Evolutionary conservation across 495 filamentous ascomycete species (phyloP).

Genomic region (Penicillium samsonianum): DNA sequence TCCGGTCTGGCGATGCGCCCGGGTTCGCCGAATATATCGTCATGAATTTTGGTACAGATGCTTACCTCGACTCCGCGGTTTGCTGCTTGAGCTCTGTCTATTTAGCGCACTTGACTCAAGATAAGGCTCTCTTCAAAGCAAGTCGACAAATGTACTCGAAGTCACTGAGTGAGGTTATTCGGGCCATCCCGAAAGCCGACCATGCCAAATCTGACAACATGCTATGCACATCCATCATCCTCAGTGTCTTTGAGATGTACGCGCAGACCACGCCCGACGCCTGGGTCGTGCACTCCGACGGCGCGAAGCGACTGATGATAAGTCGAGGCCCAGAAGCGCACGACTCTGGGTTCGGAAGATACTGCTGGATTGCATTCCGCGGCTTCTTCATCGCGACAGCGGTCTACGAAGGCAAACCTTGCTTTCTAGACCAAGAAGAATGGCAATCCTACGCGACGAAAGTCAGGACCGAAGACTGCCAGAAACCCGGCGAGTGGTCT

Average conservation of each 20-base stretch:
- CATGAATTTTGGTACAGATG: slow-evolving; percentile 25
- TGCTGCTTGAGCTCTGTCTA: slow-evolving; percentile 37
- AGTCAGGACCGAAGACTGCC: slow-evolving; percentile 29
- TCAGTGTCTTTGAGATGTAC: slow-evolving; percentile 43
- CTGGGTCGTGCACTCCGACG: slow-evolving; percentile 38
- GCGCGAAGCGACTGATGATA: slow-evolving; percentile 33
- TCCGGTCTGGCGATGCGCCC: slow-evolving; percentile 28
- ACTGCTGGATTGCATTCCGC: slow-evolving; percentile 36
- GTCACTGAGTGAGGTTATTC: slow-evolving; percentile 26
- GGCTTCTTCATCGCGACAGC: slow-evolving; percentile 37
- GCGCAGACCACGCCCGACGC: slow-evolving; percentile 32
- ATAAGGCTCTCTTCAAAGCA: slow-evolving; percentile 23
- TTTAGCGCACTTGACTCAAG: slow-evolving; percentile 29
- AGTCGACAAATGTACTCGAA: slow-evolving; percentile 36
- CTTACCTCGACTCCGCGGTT: slow-evolving; percentile 32
- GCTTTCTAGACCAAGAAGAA: slow-evolving; percentile 35
- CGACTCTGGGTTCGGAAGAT: slow-evolving; percentile 25
- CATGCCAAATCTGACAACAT: slow-evolving; percentile 34
- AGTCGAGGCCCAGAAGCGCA: slow-evolving; percentile 27
- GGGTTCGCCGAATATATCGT: slow-evolving; percentile 32
- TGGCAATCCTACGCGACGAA: slow-evolving; percentile 29
- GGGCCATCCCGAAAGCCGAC: slow-evolving; percentile 24
- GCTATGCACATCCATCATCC: slow-evolving; percentile 37
- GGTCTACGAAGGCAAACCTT: slow-evolving; percentile 30
- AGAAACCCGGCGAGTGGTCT: slow-evolving; percentile 28